phyloP scores from a whole-genome alignment of 768 basidiomycete genomes.

The Favolaschia claudopus region DNA sequence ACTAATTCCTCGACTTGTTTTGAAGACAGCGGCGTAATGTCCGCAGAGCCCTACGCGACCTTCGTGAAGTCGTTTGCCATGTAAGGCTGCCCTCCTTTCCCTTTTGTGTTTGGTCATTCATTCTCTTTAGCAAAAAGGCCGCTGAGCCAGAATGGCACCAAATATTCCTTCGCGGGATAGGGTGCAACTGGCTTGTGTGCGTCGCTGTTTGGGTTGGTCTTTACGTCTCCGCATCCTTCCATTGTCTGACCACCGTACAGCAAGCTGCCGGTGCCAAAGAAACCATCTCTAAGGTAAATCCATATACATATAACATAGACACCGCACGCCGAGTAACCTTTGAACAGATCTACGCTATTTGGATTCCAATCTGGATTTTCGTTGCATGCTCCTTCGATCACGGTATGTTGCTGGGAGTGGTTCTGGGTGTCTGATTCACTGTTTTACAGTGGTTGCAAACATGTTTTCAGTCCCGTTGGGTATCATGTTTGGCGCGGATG shows the following conservation, averaged over 20 bases:
- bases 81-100: slow-evolving; percentile 47
- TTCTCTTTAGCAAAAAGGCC: slow-evolving; percentile 61
- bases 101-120: neutral
- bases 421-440: no score
- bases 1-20: neutral
- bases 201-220: slow-evolving; percentile 73
- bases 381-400: slow-evolving; percentile 78
- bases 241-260: slow-evolving; percentile 41
- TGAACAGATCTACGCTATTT: slow-evolving; percentile 63
- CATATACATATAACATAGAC: neutral
- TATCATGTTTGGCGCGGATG: slow-evolving; percentile 74
- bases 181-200: slow-evolving; percentile 80
- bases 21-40: slow-evolving; percentile 67
- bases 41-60: slow-evolving; percentile 60
- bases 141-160: slow-evolving; percentile 73
- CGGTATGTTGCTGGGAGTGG: slow-evolving; percentile 48
- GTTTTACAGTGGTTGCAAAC: slow-evolving; percentile 66
- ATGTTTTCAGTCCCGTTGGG: slow-evolving; percentile 79
- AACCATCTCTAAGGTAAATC: slow-evolving; percentile 67
- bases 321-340: no score
- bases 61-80: slow-evolving; percentile 63
- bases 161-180: slow-evolving; percentile 77
- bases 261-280: slow-evolving; percentile 75
- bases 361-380: slow-evolving; percentile 83
- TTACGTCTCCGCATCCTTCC: neutral